A percentile compares a stretch with the other conserved stretches of the same genome.
phyloP scores from a whole-genome alignment of 2,329 filamentous ascomycete genomes.

The Cyanodermella asteris region DNA sequence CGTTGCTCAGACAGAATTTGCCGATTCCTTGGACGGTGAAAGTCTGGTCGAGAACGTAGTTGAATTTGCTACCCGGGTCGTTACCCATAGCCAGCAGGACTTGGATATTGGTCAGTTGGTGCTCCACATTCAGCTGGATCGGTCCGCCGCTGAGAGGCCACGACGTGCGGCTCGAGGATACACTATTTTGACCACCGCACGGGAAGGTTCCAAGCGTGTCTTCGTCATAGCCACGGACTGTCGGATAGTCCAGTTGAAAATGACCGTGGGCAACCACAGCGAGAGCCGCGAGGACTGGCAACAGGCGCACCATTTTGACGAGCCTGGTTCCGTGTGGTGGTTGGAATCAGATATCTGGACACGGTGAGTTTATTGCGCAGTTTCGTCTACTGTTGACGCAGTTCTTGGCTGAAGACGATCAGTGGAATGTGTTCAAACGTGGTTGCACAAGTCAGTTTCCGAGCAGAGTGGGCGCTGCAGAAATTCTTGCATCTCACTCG shows the following conservation, averaged over 20 bases:
- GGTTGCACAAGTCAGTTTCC: too few species aligned
- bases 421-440: too few species aligned
- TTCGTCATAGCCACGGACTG: constrained; percentile 27
- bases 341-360: too few species aligned
- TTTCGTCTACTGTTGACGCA: too few species aligned
- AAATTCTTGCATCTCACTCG: too few species aligned
- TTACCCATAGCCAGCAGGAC: constrained; percentile 31
- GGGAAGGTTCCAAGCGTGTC: constrained; percentile 24
- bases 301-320: constrained; percentile 1
- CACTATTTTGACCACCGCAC: constrained; percentile 32
- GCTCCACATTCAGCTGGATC: constrained; percentile 29
- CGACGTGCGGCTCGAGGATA: constrained; percentile 20
- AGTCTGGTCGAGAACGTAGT: constrained; percentile 41
- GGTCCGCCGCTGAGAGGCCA: constrained; percentile 28
- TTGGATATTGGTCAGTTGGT: constrained; percentile 29
- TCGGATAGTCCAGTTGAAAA: constrained; percentile 30
- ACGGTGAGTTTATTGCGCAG: too few species aligned
- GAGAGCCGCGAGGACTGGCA: constrained; percentile 1
- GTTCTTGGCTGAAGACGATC: too few species aligned
- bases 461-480: too few species aligned
- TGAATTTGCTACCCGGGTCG: constrained; percentile 38
- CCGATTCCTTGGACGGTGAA: constrained; percentile 39
- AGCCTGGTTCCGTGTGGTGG: too few species aligned
- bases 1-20: constrained; percentile 40
- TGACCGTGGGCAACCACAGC: constrained; percentile 27